Percentiles rank a stretch among this genome's conserved stretches.
Conservation (phyloP, 805 yeast species). For the Candida coquimbonensis region DNA sequence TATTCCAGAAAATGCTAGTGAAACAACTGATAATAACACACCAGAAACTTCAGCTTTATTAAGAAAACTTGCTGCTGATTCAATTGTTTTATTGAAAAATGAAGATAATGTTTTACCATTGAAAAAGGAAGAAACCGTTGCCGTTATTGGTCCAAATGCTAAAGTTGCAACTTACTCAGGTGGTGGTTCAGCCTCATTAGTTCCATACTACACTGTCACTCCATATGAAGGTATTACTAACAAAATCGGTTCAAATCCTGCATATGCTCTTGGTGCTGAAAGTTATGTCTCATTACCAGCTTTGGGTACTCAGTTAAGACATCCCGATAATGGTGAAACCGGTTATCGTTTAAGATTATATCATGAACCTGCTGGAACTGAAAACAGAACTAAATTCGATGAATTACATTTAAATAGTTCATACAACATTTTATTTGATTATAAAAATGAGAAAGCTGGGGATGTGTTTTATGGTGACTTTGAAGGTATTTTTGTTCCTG, state of each 20-base stretch:
- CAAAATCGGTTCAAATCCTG: slow-evolving; percentile 20
- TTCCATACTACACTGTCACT: slow-evolving; percentile 40
- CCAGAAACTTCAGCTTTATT: slow-evolving; percentile 38
- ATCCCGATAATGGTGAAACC: slow-evolving; percentile 18
- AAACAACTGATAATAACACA: slow-evolving; percentile 32
- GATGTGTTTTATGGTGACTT: slow-evolving; percentile 37
- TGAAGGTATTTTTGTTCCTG: slow-evolving; percentile 40
- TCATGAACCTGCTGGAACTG: slow-evolving; percentile 17
- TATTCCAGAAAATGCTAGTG: slow-evolving; percentile 19
- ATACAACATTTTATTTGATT: slow-evolving; percentile 25
- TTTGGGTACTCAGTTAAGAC: slow-evolving; percentile 22
- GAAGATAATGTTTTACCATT: slow-evolving; percentile 42
- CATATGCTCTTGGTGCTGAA: slow-evolving; percentile 31
- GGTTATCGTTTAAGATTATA: slow-evolving; percentile 24
- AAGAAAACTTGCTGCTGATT: slow-evolving; percentile 41
- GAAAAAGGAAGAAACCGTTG: slow-evolving; percentile 31
- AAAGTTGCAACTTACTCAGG: slow-evolving; percentile 45
- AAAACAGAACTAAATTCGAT: slow-evolving; percentile 25
- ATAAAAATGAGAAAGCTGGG: slow-evolving; percentile 18
- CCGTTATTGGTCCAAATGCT: slow-evolving; percentile 57
- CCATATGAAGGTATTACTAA: slow-evolving; percentile 40
- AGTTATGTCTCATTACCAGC: slow-evolving; percentile 30
- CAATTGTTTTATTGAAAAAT: slow-evolving; percentile 52
- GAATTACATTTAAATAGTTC: slow-evolving; percentile 18
- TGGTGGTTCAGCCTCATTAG: slow-evolving; percentile 55